Evolutionary conservation across 1,139 yeast species (phyloP), one percentile per base, ranked within the genome.

Genomic region (Lodderomyces theae): DNA sequence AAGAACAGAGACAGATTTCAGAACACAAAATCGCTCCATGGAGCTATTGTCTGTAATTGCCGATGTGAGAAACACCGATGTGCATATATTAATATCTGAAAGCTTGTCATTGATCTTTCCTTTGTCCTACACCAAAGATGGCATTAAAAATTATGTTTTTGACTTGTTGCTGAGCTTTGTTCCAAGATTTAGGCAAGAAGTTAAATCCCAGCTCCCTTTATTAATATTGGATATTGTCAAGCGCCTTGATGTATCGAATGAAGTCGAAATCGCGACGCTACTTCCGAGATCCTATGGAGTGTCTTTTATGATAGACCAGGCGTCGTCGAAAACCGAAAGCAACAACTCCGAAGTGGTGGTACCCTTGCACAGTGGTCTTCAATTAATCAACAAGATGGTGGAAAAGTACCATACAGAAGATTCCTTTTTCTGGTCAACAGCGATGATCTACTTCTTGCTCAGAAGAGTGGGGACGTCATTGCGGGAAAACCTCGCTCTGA

Each of bases 111-210:
- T 57, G 15, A 46, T 54, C 42, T 56, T 78, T 1, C 71, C 82
- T 0, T 52, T 79, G 9, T 63, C 83, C 0, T 79, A 66, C 48
- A 54, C 76, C 0, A 57, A 56, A 11, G 61, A 63, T 19, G 82
- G 83, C 0, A 46, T 60, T 1, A 58, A 74, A 31, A 66, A 66
- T 39, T 58, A 59, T 1, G 54, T 77, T 0, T 69, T 66, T 35
- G 60, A 55, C 2, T 44, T 13, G 19, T 48, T 51, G 40, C 44
- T 34, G 28, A 37, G 23, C 1, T 45, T 43, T 28, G 53, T 52
- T 44, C 55, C 34, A 31, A 49, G 39, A 19, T 49, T 49, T 12
- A 51, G 52, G 10, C 38, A 42, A 2, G 49, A 50, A 12, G 49
- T 61, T 28, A 46, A 47, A 29, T 37, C 43, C 13, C 60, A 60